Base-by-base conservation (phyloP, 306 rosid species). In the Sicyos baderoa region DNA sequence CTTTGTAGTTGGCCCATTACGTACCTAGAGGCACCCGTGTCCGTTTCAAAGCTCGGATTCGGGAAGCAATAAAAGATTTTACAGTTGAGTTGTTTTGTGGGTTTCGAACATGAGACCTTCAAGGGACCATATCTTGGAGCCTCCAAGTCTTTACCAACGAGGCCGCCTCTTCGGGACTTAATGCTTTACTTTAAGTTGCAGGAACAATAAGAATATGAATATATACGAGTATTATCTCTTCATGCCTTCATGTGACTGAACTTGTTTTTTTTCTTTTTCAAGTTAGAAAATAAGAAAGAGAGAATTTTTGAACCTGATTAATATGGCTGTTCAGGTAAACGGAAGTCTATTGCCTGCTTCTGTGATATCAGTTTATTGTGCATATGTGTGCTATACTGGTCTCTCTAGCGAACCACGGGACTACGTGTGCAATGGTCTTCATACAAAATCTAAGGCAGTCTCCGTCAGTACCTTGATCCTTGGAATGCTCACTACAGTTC, bases 331-430 rank as follows among this genome's bases (percentile, higher is more conserved):
- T 74, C 91, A 93, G 97, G 96, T 93, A 70, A 93, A 86, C 45
- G 99, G 99, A 49, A 93, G 99, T 82, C 87, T 93, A 75, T 79
- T 93, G 82, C 99, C 99, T 60, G 96, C 99, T 32, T 81, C 99
- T 61, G 97, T 93, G 83, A 86, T 93, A 65, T 88, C 97, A 58
- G 76, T 93, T 68, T 93, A 90, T 48, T 82, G 90, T 81, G 99
- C 97, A 35, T 93, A 93, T 50, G 72, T 90, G 72, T 88, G 96
- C 87, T 93, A 85, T 85, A 90, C 97, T 42, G 99, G 89, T 29
- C 97, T 93, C 61, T 79, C 97, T 63, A 85, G 97, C 53, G 99
- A 93, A 82, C 99, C 97, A 68, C 86, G 45, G 58, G 83, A 50
- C 77, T 93, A 90, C 45, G 89, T 71, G 54, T 93, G 99, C 87